A percentile compares a stretch with the other conserved stretches of the same genome.
Evolutionary conservation across 192 early-diverging fungal species (phyloP).

Genomic region (Entomortierella chlamydospora): DNA sequence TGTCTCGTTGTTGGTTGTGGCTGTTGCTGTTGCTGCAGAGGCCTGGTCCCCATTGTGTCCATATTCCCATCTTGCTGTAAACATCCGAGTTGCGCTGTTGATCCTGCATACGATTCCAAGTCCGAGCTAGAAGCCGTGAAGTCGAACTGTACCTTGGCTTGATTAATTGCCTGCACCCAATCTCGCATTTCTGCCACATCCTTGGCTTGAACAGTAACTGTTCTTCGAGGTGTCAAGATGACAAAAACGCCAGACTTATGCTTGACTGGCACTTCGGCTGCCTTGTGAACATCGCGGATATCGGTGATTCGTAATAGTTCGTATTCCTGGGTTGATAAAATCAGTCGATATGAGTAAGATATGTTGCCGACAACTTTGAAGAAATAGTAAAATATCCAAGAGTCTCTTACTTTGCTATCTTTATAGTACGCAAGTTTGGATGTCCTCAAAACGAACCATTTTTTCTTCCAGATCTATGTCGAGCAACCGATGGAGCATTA

Average conservation of each 20-base stretch:
- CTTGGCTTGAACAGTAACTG: conserved; percentile 75
- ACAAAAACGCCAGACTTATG: conserved; percentile 76
- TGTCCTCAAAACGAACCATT: conserved; percentile 87
- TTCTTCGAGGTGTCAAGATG: conserved; percentile 77
- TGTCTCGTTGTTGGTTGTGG: neutral
- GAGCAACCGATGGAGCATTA: too few species aligned
- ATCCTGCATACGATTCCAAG: conserved; percentile 39
- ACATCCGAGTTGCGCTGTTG: conserved; percentile 21
- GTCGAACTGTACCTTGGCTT: conserved; percentile 48
- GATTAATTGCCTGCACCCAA: conserved; percentile 66
- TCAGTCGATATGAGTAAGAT: too few species aligned
- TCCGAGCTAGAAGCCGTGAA: conserved; percentile 42
- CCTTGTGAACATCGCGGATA: conserved; percentile 73
- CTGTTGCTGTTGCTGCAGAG: neutral
- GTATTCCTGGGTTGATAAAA: conserved; percentile 76
- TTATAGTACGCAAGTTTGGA: conserved; percentile 86
- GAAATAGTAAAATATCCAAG: too few species aligned
- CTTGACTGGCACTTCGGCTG: conserved; percentile 76
- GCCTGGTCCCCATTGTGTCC: neutral
- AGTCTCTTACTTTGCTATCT: conserved; percentile 67
- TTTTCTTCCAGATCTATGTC: conserved; percentile 84
- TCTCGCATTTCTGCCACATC: conserved; percentile 67
- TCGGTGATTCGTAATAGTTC: conserved; percentile 79
- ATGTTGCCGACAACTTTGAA: too few species aligned
- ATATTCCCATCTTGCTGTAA: neutral